Conservation (phyloP, 768 basidiomycete genomes). For the Jaapia argillacea region DNA sequence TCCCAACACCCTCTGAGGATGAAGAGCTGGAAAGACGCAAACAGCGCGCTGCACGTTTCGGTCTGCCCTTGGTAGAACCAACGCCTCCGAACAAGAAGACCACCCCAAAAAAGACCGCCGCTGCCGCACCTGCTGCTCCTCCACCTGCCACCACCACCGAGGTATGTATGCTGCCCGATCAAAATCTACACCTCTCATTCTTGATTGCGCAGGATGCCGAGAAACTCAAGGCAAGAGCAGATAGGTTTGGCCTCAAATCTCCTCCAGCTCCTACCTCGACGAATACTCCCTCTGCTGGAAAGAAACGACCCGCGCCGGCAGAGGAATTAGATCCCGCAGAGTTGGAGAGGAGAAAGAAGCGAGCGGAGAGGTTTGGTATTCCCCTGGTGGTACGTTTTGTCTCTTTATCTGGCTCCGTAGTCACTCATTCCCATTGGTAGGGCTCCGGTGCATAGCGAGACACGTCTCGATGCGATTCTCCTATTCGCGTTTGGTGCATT, state of each 20-base stretch:
- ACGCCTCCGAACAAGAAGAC: conserved; percentile 12
- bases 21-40: conserved; percentile 44
- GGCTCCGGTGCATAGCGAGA: no score
- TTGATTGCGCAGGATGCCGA: conserved; percentile 30
- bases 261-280: conserved; percentile 11
- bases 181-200: background rate
- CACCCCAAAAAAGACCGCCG: background rate
- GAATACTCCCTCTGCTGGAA: conserved; percentile 17
- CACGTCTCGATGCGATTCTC: no score
- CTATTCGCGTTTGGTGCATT: no score
- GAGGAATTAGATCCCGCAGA: conserved; percentile 41
- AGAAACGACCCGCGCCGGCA: conserved; percentile 18
- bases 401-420: no score
- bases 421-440: no score
- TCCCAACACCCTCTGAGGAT: conserved; percentile 24
- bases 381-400: conserved; percentile 1
- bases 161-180: background rate
- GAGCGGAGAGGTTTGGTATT: conserved; percentile 48
- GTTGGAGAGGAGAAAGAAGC: conserved; percentile 38
- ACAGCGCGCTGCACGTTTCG: conserved; percentile 48
- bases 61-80: conserved; percentile 35
- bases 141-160: background rate
- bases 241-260: conserved; percentile 32
- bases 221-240: conserved; percentile 36
- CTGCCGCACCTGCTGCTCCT: background rate